Evolutionary conservation across 164 flowering plant species (phyloP).

Genomic region (Aristolochia fimbriata): DNA sequence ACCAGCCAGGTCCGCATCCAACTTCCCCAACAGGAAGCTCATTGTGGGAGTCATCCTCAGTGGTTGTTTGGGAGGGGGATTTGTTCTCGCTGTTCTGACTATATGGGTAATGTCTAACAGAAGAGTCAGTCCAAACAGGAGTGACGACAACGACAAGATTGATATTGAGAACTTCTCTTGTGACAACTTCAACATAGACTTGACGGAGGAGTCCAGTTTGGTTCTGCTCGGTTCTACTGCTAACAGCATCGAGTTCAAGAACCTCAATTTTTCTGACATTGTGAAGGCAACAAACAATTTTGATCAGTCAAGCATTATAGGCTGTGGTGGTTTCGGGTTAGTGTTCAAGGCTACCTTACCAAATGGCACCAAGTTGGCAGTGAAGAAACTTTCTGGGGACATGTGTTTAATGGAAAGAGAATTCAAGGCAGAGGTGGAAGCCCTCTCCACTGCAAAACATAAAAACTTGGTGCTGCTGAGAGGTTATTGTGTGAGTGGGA

Average conservation of each 20-base stretch:
- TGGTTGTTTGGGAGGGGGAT: conserved; percentile 6
- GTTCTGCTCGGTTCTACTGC: conserved; percentile 5
- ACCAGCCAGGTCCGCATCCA: neutral
- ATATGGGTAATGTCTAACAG: conserved; percentile 6
- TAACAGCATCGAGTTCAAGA: conserved; percentile 2
- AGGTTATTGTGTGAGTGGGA: conserved; percentile 9
- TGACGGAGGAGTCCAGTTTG: conserved; percentile 1
- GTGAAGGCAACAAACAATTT: conserved; percentile 7
- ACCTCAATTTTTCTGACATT: conserved; percentile 8
- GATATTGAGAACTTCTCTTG: neutral
- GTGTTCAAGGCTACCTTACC: conserved; percentile 11
- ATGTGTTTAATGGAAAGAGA: conserved; percentile 11
- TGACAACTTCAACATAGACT: neutral
- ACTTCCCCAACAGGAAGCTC: conserved; percentile 3
- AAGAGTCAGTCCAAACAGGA: conserved; percentile 3
- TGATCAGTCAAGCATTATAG: conserved; percentile 12
- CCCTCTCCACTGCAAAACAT: conserved; percentile 8
- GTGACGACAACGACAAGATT: neutral
- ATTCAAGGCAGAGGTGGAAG: conserved; percentile 14
- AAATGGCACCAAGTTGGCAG: conserved; percentile 6
- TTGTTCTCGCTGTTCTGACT: conserved; percentile 3
- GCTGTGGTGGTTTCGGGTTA: conserved; percentile 11
- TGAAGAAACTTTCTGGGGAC: conserved; percentile 7
- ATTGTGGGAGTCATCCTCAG: conserved; percentile 6
- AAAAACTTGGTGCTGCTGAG: conserved; percentile 8